phyloP scores from a whole-genome alignment of 164 flowering plant genomes.

The Magnolia sinica region DNA sequence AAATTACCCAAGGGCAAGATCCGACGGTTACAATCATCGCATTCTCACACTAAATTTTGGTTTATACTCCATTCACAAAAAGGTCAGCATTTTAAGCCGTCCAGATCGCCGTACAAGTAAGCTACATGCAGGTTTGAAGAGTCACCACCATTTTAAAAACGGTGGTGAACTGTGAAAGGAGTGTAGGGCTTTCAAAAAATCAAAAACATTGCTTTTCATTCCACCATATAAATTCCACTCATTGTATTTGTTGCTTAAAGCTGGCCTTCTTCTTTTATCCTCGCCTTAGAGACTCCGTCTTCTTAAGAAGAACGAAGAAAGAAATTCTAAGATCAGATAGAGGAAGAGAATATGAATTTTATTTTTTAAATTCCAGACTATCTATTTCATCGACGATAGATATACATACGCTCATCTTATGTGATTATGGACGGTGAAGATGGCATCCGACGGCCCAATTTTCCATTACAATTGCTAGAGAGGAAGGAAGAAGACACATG shows the following conservation, averaged over 20 bases:
- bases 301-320: conserved; percentile 3
- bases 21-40: too few relatives aligned
- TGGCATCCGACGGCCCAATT: conserved; percentile 49
- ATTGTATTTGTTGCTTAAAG: conserved; percentile 68
- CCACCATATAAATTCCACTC: conserved; percentile 54
- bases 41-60: too few relatives aligned
- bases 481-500: conserved; percentile 40
- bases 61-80: too few relatives aligned
- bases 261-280: conserved; percentile 28
- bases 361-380: background rate
- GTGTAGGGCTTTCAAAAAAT: background rate
- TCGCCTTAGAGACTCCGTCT: background rate
- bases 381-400: too few relatives aligned
- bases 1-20: too few relatives aligned
- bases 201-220: conserved; percentile 26
- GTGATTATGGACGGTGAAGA: conserved; percentile 45
- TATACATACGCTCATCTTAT: background rate
- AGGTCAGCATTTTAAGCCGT: too few relatives aligned
- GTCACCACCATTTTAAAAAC: background rate
- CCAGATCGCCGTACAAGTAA: too few relatives aligned
- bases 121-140: background rate
- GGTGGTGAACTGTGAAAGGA: background rate
- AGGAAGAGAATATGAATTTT: conserved; percentile 8
- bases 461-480: conserved; percentile 67
- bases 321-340: conserved; percentile 5